phyloP scores from a whole-genome alignment of 2,329 filamentous ascomycete species.

The Proliferodiscus dingleyae region DNA sequence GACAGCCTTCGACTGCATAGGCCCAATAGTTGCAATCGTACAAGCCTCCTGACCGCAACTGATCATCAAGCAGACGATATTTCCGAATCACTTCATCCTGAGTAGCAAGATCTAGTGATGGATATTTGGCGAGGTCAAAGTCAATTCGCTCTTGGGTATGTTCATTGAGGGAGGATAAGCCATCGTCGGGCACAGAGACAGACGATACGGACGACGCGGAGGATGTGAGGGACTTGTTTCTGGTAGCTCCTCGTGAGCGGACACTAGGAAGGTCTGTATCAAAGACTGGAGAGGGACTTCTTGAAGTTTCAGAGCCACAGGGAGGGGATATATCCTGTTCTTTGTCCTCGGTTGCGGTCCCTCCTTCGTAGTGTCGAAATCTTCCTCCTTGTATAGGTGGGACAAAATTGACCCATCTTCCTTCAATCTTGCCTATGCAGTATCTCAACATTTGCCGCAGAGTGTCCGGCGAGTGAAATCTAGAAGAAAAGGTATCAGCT shows the following conservation, averaged over 20 bases:
- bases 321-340: slow-evolving; percentile 33
- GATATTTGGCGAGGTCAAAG: slow-evolving; percentile 76
- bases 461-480: slow-evolving; percentile 77
- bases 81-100: slow-evolving; percentile 74
- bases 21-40: slow-evolving; percentile 80
- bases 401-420: slow-evolving; percentile 79
- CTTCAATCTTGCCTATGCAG: slow-evolving; percentile 76
- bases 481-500: slow-evolving; percentile 34
- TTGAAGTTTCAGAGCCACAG: slow-evolving; percentile 23
- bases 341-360: slow-evolving; percentile 29
- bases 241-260: slow-evolving; percentile 18
- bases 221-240: slow-evolving; percentile 25
- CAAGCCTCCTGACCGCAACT: slow-evolving; percentile 68
- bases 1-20: slow-evolving; percentile 68
- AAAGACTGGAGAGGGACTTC: slow-evolving; percentile 31
- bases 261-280: slow-evolving; percentile 20
- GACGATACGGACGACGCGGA: slow-evolving; percentile 54
- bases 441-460: slow-evolving; percentile 71
- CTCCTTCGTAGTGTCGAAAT: slow-evolving; percentile 54
- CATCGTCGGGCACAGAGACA: slow-evolving; percentile 46
- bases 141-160: slow-evolving; percentile 70
- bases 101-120: slow-evolving; percentile 64
- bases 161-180: slow-evolving; percentile 64
- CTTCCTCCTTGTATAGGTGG: slow-evolving; percentile 88
- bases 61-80: slow-evolving; percentile 72